These are phyloP conservation scores for Astrocystis sublimbata DNA, from an alignment of 495 filamentous ascomycete species.

Conservation along the genomic window DNA sequence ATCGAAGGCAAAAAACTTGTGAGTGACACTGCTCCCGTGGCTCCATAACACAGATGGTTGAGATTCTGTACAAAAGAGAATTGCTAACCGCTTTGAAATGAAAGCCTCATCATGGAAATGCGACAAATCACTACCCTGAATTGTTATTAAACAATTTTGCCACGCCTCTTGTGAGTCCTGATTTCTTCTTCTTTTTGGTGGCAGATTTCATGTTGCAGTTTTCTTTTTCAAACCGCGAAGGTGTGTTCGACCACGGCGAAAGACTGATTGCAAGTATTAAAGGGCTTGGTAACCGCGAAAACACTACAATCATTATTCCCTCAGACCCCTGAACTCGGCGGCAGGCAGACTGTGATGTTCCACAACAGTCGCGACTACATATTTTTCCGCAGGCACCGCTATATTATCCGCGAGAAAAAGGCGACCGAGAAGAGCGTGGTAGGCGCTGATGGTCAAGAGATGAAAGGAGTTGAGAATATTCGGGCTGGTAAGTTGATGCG, in stretches of 20 bases:
- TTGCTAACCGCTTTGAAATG: constrained; percentile 1
- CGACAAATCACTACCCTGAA: constrained; percentile 89
- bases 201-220: neutral
- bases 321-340: constrained; percentile 74
- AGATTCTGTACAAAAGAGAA: neutral
- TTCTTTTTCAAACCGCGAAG: neutral
- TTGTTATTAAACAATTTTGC: constrained; percentile 94
- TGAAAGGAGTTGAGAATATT: constrained; percentile 79
- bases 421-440: constrained; percentile 83
- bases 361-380: constrained; percentile 98
- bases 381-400: constrained; percentile 86
- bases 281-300: constrained; percentile 80
- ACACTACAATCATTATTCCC: constrained; percentile 85
- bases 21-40: neutral
- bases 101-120: constrained; percentile 41
- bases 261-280: neutral
- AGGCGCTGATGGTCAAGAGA: constrained; percentile 82
- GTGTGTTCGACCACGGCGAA: neutral
- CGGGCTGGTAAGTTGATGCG: constrained; percentile 60
- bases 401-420: constrained; percentile 86
- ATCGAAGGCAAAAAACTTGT: constrained; percentile 73
- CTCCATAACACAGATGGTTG: neutral
- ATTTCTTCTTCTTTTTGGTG: neutral
- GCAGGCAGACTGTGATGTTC: constrained; percentile 80
- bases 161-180: constrained; percentile 62